A percentile compares a stretch with the other conserved stretches of the same genome.
phyloP scores from a whole-genome alignment of 164 flowering plant genomes.

The Berberis vulgaris region DNA sequence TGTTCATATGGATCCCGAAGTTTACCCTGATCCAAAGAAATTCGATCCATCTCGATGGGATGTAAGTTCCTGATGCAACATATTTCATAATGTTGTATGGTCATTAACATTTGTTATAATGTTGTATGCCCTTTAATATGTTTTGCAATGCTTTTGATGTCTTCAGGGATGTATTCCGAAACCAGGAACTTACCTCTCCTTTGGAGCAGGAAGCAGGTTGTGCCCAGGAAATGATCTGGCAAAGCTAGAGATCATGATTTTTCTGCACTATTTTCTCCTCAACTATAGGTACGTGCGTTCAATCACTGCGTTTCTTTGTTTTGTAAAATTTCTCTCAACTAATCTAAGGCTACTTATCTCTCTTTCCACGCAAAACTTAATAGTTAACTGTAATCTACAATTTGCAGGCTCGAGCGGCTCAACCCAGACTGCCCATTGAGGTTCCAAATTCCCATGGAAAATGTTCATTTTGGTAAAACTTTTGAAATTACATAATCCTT shows the following conservation, averaged over 20 bases:
- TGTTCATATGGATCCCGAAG: too few relatives aligned
- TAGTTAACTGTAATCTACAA: too few relatives aligned
- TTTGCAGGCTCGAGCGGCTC: too few relatives aligned
- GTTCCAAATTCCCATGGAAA: too few relatives aligned
- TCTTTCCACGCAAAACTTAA: too few relatives aligned
- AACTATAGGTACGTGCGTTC: background rate
- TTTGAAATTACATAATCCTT: too few relatives aligned
- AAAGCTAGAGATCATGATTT: constrained; percentile 66
- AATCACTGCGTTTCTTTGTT: too few relatives aligned
- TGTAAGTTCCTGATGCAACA: constrained; percentile 32
- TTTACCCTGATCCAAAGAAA: constrained; percentile 50
- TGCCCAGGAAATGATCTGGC: constrained; percentile 97
- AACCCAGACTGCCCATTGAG: too few relatives aligned
- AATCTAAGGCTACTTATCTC: too few relatives aligned
- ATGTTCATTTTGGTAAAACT: too few relatives aligned
- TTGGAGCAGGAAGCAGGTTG: constrained; percentile 71
- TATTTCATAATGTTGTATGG: background rate
- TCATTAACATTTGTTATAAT: background rate
- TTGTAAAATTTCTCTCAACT: too few relatives aligned
- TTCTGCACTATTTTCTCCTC: constrained; percentile 62
- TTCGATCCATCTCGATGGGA: constrained; percentile 93
- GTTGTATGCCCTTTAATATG: background rate
- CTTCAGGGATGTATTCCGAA: constrained; percentile 46
- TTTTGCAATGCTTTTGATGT: background rate
- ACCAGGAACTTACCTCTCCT: constrained; percentile 66